phyloP scores from a whole-genome alignment of 2,329 filamentous ascomycete genomes.

The Nemania sp. region DNA sequence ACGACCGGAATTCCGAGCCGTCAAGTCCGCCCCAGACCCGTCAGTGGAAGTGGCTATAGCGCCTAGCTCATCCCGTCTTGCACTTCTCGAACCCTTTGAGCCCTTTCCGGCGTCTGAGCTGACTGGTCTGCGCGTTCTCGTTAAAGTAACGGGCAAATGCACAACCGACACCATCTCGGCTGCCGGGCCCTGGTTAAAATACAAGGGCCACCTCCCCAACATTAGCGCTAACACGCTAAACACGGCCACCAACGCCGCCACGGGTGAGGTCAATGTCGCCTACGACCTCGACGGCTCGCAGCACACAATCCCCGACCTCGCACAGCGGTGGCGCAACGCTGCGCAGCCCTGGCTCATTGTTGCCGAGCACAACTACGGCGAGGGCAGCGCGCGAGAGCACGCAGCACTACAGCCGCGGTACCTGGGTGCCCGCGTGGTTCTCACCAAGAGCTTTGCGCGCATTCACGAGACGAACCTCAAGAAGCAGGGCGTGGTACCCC shows the following conservation, averaged over 20 bases:
- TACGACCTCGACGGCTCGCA: constrained; percentile 78
- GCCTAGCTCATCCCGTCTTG: constrained; percentile 86
- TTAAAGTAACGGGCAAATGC: constrained; percentile 97
- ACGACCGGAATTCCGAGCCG: constrained; percentile 69
- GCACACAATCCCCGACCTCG: constrained; percentile 85
- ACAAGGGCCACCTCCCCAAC: constrained; percentile 98
- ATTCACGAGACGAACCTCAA: constrained; percentile 97
- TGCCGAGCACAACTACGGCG: constrained; percentile 96
- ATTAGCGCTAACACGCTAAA: constrained; percentile 98
- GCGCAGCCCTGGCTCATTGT: constrained; percentile 88
- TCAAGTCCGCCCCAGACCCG: constrained; percentile 72
- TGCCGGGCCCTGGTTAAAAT: constrained; percentile 96
- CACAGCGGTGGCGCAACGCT: constrained; percentile 77
- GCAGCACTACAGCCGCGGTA: constrained; percentile 90
- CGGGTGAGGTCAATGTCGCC: constrained; percentile 87
- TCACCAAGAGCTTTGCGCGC: constrained; percentile 85
- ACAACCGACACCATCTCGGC: constrained; percentile 99
- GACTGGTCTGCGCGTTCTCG: constrained; percentile 78
- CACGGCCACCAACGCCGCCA: constrained; percentile 89
- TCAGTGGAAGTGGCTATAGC: constrained; percentile 75
- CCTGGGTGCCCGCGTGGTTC: constrained; percentile 81
- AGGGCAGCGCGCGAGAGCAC: constrained; percentile 87
- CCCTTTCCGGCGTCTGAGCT: constrained; percentile 81
- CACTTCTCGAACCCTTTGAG: constrained; percentile 86
- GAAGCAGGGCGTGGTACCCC: constrained; percentile 94